Conservation (phyloP, 169 alveolate species). For the Plasmodium gallinaceum region DNA sequence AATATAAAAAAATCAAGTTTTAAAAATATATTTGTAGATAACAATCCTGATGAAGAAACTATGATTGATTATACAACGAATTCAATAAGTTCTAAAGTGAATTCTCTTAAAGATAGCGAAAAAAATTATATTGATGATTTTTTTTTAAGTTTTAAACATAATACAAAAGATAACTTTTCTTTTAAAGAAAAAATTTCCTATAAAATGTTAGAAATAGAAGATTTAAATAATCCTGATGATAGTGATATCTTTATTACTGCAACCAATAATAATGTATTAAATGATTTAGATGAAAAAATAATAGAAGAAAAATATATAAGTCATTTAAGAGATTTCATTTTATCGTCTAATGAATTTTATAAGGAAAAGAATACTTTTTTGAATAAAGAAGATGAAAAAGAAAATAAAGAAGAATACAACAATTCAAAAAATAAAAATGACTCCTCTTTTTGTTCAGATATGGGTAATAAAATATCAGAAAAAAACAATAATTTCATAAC, state of each 20-base stretch:
- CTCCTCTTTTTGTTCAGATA: background rate
- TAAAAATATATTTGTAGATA: too few species aligned
- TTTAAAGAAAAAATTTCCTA: slow-evolving; percentile 42
- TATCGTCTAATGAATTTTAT: background rate
- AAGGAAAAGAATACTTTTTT: background rate
- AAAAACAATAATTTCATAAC: background rate
- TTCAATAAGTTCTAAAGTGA: too few species aligned
- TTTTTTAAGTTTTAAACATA: background rate
- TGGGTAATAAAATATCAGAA: background rate
- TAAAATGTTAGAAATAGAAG: slow-evolving; percentile 11
- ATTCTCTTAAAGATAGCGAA: too few species aligned
- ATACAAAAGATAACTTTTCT: background rate
- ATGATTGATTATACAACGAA: too few species aligned
- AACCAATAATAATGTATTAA: background rate
- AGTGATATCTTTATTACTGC: background rate
- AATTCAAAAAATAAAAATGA: background rate
- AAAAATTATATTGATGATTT: background rate
- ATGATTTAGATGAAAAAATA: background rate
- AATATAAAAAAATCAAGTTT: background rate
- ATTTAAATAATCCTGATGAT: background rate
- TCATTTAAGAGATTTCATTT: background rate
- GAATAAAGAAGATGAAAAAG: background rate
- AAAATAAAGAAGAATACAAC: background rate
- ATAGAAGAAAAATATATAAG: background rate
- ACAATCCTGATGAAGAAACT: too few species aligned